Evolutionary conservation across 1,284 basidiomycete species (phyloP), one percentile per base, ranked within the genome.

Genomic region (Microbotryomycetes sp.): DNA sequence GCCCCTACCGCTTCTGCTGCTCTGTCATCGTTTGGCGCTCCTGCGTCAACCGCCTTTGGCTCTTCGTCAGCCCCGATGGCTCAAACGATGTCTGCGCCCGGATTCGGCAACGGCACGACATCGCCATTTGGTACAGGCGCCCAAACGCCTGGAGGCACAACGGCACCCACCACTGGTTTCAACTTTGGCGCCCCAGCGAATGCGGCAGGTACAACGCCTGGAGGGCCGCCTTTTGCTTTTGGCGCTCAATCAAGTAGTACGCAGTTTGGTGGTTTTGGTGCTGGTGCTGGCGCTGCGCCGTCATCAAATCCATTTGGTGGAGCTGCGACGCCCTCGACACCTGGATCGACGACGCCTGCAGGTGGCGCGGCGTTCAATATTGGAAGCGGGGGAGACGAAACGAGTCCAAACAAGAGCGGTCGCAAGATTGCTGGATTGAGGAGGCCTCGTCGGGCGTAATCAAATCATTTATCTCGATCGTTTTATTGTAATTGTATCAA

Each of bases 291-390:
- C 35, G 35, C 35, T 41, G 35, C 35, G 9, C 35, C 35, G 9
- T 41, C 35, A 18, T n/a, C n/a, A n/a, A 41, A 41, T 41, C 11
- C 35, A 11, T 41, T 41, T 18, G 35, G 35, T 11, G 35, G 35
- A 11, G 35, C 35, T 9, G 9, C 35, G 18, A 41, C 35, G 18
- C 35, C 35, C 18, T 24, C 54, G 3, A 45, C 57, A 3, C 29
- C 58, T 6, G 15, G 41, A 56, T 13, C 50, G 24, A n/a, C 24
- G 2, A 27, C 16, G 6, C 26, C 29, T 27, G 15, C 52, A 24
- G 59, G 52, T 3, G 62, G 58, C 15, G 62, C 58, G 28, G 18
- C 58, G 56, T 64, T 64, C 53, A 64, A 60, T 23, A 52, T 64
- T 1, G 62, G 62, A 1, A 54, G 58, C 21, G 62, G 59, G 5